A percentile compares a stretch with the other conserved stretches of the same genome.
These are phyloP conservation scores for Sistotremastrum suecicum DNA, from an alignment of 768 basidiomycete species.

Conservation along the genomic window DNA sequence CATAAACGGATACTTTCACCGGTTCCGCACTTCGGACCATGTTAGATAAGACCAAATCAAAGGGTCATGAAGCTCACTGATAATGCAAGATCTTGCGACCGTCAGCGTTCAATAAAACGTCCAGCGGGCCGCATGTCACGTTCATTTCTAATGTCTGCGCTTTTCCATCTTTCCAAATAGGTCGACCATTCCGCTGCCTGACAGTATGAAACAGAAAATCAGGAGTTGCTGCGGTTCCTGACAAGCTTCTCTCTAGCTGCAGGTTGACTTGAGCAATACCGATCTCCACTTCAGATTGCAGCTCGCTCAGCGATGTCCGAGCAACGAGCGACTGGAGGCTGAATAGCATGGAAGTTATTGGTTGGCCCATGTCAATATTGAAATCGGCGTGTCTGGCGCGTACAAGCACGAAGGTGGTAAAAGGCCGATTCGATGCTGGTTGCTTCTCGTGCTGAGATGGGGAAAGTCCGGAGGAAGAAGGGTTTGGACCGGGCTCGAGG, in stretches of 20 bases:
- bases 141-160: constrained; percentile 50
- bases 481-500: constrained; percentile 32
- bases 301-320: constrained; percentile 50
- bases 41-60: background rate
- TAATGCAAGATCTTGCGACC: constrained; percentile 62
- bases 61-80: constrained; percentile 32
- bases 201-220: constrained; percentile 66
- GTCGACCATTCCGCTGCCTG: constrained; percentile 34
- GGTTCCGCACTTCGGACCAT: constrained; percentile 52
- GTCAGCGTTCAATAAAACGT: constrained; percentile 59
- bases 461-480: background rate
- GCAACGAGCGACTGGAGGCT: constrained; percentile 49
- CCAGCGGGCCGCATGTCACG: constrained; percentile 59
- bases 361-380: constrained; percentile 73
- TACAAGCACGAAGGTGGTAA: constrained; percentile 51
- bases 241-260: constrained; percentile 51
- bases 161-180: constrained; percentile 12
- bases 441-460: background rate
- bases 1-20: constrained; percentile 54
- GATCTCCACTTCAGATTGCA: constrained; percentile 45
- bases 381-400: constrained; percentile 62
- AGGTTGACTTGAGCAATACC: constrained; percentile 40
- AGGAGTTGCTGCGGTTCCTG: constrained; percentile 52
- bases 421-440: constrained; percentile 20
- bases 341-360: constrained; percentile 60